Percentiles rank a stretch among this genome's conserved stretches.
Conservation (phyloP, 2,329 filamentous ascomycete genomes). For the Talaromyces sp. region DNA sequence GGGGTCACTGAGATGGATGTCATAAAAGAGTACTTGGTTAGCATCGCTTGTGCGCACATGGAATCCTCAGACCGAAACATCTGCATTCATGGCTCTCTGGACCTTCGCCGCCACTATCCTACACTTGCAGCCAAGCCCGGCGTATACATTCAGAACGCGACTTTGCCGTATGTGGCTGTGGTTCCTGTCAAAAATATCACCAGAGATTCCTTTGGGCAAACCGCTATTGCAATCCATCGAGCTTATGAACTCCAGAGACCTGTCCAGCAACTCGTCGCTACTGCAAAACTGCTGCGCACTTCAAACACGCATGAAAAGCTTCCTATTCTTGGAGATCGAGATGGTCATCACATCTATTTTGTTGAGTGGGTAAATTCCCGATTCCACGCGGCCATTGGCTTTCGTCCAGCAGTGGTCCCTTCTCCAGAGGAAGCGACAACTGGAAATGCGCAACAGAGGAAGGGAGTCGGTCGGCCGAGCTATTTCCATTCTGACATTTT, state of each 20-base stretch:
- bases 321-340: neutral
- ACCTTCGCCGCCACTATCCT: neutral
- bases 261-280: neutral
- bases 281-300: neutral
- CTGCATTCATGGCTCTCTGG: neutral
- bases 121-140: neutral
- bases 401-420: neutral
- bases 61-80: neutral
- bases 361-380: neutral
- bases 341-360: neutral
- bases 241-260: neutral
- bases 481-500: constrained; percentile 10
- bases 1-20: constrained; percentile 1
- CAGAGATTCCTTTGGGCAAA: neutral
- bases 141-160: neutral
- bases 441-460: neutral
- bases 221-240: neutral
- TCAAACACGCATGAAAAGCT: neutral
- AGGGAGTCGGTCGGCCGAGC: neutral
- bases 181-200: neutral
- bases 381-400: neutral
- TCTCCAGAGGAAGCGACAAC: neutral
- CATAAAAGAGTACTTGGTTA: neutral
- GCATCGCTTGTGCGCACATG: neutral
- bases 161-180: constrained; percentile 2